Evolutionary conservation across 2,329 filamentous ascomycete genomes (phyloP).

Genomic region (Neophaeococcomyces mojaviensis): DNA sequence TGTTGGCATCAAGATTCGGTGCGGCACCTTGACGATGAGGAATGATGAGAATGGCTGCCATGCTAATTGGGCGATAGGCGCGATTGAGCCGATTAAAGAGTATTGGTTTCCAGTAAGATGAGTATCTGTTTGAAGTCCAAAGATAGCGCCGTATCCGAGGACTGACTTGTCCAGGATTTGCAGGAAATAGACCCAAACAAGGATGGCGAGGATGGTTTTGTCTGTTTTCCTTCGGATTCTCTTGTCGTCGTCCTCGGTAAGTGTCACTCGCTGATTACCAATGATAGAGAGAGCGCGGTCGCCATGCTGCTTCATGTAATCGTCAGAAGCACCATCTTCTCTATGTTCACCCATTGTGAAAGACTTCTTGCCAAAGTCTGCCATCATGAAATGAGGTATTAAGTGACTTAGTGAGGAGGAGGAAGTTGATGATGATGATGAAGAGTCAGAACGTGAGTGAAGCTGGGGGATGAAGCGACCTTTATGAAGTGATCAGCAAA

Average conservation of each 20-base stretch:
- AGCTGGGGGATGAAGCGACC: too few species aligned
- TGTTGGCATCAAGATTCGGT: conserved; percentile 50
- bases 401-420: too few species aligned
- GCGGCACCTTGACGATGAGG: conserved; percentile 55
- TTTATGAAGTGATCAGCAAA: too few species aligned
- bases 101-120: conserved; percentile 48
- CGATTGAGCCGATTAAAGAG: conserved; percentile 51
- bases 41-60: conserved; percentile 55
- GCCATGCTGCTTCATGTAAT: conserved; percentile 17
- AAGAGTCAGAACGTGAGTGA: too few species aligned
- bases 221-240: conserved; percentile 57
- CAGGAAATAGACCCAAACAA: conserved; percentile 41
- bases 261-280: conserved; percentile 23
- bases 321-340: conserved; percentile 17
- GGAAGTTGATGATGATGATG: too few species aligned
- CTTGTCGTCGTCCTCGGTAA: conserved; percentile 38
- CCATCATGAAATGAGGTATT: background rate
- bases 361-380: background rate
- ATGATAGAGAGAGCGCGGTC: conserved; percentile 21
- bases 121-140: conserved; percentile 45
- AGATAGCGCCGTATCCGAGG: conserved; percentile 52
- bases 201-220: conserved; percentile 45
- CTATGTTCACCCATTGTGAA: conserved; percentile 7
- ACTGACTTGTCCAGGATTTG: conserved; percentile 53
- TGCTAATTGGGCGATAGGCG: conserved; percentile 52